Base-by-base conservation (phyloP, 352 stramenopile genomes). In the Pythium coloratum region DNA sequence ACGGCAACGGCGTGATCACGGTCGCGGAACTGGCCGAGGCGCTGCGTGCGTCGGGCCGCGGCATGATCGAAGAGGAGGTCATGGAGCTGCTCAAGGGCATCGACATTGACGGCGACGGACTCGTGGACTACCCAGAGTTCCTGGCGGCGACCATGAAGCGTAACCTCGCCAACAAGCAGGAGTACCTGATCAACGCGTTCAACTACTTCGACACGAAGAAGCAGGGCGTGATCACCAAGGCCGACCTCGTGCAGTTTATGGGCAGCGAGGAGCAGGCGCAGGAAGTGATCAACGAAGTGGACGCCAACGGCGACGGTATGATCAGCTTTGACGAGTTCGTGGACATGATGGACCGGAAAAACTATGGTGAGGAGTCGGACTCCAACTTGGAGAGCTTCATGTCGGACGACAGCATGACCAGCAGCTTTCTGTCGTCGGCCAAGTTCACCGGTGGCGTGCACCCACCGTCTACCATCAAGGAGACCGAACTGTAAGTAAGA, bases 261-360 rank as follows among this genome's bases (percentile, higher is more conserved):
- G 90, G 93, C 55, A 96, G 86, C 67, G 88, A 97, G 63, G 86
- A 94, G 61, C 92, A 98, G 59, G 94, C 92, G 44, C 81, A 93
- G 55, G 92, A 98, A 55, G 81, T 98, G 42, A 97, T 98, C 58
- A 64, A 93, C 42, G 90, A 97, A n/a, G 81, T 98, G 36, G 92
- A 98, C 70, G 76, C 73, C 38, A 92, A 98, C 67, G 83, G 91
- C 47, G 94, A 98, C 70, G 92, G 91, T 12, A 72, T 90, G 51
- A 97, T 98, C 71, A 96, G 80, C 71, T 98, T 97, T 66, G 82
- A 97, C 28, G 94, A 98, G 70, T 98, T 98, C 69, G 78, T 94
- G 54, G 71, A 70, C 30, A 96, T 97, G 87, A 97, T 97, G 89
- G 76, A 93, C 72, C 84, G 87, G 63, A 90, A 91, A 78, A 84